Evolutionary conservation across 768 basidiomycete genomes (phyloP).

Genomic region (Sarcodon sp.): DNA sequence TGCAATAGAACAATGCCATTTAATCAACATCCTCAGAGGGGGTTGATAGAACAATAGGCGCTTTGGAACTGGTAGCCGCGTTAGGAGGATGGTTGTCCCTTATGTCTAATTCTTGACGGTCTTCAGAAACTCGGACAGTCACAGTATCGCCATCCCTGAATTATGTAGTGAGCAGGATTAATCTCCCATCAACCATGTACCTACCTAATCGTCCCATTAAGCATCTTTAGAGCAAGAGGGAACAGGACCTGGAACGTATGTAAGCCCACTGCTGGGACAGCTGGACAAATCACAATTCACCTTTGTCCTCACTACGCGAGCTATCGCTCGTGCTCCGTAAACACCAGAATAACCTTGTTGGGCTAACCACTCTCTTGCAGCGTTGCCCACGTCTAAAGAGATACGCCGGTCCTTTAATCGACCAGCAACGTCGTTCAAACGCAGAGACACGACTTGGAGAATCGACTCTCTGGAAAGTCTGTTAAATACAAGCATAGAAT

Average conservation of each 20-base stretch:
- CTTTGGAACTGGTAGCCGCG: conserved; percentile 8
- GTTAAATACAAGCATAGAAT: conserved; percentile 84
- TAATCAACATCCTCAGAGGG: not conserved
- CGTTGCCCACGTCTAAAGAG: conserved; percentile 51
- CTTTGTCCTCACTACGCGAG: conserved; percentile 71
- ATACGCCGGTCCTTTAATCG: conserved; percentile 57
- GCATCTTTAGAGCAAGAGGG: conserved; percentile 68
- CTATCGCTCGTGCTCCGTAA: conserved; percentile 83
- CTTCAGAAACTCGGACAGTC: conserved; percentile 17
- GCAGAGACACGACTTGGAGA: conserved; percentile 64
- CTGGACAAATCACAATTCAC: conserved; percentile 19
- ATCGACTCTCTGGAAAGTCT: conserved; percentile 68
- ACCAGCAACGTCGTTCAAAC: conserved; percentile 60
- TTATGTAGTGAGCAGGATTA: not conserved
- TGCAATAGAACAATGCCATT: not conserved
- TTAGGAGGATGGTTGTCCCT: conserved; percentile 23
- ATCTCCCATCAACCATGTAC: conserved; percentile 5
- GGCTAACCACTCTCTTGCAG: conserved; percentile 57
- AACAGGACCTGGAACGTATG: conserved; percentile 26
- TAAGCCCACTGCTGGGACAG: not conserved
- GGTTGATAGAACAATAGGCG: not conserved
- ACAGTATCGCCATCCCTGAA: conserved; percentile 34
- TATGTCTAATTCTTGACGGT: conserved; percentile 21
- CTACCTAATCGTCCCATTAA: conserved; percentile 69
- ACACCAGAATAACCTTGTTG: conserved; percentile 69